These are phyloP conservation scores for Lipomyces orientalis DNA, from an alignment of 805 yeast species.

Conservation along the genomic window DNA sequence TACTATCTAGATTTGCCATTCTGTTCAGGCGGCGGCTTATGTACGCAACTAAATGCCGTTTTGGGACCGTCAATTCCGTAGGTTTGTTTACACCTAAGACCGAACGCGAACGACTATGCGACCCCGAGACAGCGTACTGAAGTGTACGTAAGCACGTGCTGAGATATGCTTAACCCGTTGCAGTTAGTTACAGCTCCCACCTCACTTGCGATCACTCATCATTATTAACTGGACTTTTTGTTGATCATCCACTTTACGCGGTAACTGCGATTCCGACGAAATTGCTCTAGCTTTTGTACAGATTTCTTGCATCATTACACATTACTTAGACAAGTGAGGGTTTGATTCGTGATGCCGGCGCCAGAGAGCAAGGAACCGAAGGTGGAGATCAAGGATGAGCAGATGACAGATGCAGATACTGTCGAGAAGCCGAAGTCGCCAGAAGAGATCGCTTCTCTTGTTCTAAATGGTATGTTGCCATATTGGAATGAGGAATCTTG, in stretches of 20 bases:
- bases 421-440: conserved; percentile 12
- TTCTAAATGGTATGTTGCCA: conserved; percentile 27
- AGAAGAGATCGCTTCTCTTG: conserved; percentile 31
- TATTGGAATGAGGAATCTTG: neutral
- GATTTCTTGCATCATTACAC: neutral
- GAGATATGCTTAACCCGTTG: neutral
- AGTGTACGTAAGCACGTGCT: neutral
- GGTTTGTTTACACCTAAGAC: conserved; percentile 1
- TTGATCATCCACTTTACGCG: neutral
- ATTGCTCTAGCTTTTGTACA: neutral
- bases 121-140: neutral
- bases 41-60: neutral
- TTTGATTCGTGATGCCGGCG: conserved; percentile 1
- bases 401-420: conserved; percentile 27
- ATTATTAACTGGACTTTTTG: neutral
- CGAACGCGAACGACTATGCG: neutral
- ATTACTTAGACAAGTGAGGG: neutral
- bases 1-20: conserved; percentile 23
- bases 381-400: conserved; percentile 24
- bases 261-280: neutral
- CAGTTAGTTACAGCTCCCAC: neutral
- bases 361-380: conserved; percentile 9
- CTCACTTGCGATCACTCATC: neutral
- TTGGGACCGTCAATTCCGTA: neutral
- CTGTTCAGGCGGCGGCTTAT: neutral